Base-by-base conservation (phyloP, 768 basidiomycete genomes). In the Amanita polypyramis region DNA sequence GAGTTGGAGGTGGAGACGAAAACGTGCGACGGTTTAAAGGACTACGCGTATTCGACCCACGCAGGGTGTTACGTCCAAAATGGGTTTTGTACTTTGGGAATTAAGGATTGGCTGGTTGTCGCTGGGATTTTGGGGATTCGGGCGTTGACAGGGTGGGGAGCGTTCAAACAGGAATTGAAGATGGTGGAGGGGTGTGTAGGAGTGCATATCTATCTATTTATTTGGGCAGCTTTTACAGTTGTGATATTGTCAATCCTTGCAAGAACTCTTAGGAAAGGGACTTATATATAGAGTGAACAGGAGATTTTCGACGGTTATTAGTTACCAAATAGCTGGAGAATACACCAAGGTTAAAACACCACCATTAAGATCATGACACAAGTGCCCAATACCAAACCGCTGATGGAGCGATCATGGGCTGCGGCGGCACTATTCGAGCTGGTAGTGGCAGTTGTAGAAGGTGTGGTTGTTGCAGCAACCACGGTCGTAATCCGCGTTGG, bases 41-140 rank as follows among this genome's bases (percentile, higher is more conserved):
- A 62, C 36, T 59, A 59, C 32, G 73, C 71, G 15, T 71, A 73
- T 43, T 65, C 55, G 0, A 65, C 70, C 15, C 73, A 75, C 47
- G 56, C 71, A 3, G 47, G 49, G 20, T 75, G 73, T 46, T 75
- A 72, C 40, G 51, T 64, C 0, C 43, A 55, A 6, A 73, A 57
- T 21, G 74, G 73, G n/a, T 53, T 74, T 14, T 75, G 73, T 55
- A 56, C 53, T 30, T 49, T 74, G 39, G 52, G 61, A 4, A 54
- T 58, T 0, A 41, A 49, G 4, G 67, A 69, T 39, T 74, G 70
- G 72, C 32, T 45, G 15, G 63, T 54, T 7, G 60, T 73, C 32
- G 44, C 72, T 5, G 52, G 63, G 30, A 69, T 71, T 17, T 58
- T 71, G 5, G 59, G 58, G 2, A 12, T 68, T 1, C 54, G 55